These are phyloP conservation scores for Pholiota molesta DNA, from an alignment of 768 basidiomycete genomes.

Conservation along the genomic window DNA sequence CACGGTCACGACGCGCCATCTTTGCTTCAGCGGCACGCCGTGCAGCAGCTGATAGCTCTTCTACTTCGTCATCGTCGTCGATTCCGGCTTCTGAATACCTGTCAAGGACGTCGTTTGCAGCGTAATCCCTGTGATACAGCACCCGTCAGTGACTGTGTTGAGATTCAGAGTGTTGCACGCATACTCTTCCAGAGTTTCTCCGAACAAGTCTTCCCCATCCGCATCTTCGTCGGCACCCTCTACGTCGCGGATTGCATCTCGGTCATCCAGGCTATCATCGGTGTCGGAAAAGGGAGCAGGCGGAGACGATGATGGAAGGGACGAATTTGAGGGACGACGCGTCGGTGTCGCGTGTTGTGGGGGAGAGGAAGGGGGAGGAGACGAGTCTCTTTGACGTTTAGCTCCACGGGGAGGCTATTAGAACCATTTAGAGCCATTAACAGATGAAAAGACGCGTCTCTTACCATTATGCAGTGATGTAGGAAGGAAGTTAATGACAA, in stretches of 20 bases:
- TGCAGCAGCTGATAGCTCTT: conserved; percentile 65
- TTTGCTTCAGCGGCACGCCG: conserved; percentile 83
- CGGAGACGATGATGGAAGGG: conserved; percentile 85
- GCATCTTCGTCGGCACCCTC: conserved; percentile 76
- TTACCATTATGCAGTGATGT: conserved; percentile 39
- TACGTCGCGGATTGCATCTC: conserved; percentile 63
- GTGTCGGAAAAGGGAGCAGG: conserved; percentile 86
- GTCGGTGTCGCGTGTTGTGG: conserved; percentile 41
- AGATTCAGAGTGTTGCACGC: conserved; percentile 22
- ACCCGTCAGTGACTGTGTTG: conserved; percentile 15
- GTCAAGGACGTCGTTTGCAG: conserved; percentile 80
- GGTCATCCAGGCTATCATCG: conserved; percentile 77
- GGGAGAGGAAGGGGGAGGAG: conserved; percentile 54
- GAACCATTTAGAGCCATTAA: conserved; percentile 12
- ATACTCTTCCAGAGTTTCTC: conserved; percentile 74
- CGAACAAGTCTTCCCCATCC: conserved; percentile 95
- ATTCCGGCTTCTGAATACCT: conserved; percentile 86
- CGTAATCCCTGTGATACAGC: conserved; percentile 70
- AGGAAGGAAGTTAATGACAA: conserved; percentile 23
- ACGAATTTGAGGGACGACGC: conserved; percentile 56
- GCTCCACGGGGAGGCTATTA: conserved; percentile 47
- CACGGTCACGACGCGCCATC: conserved; percentile 88
- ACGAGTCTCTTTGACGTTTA: conserved; percentile 67
- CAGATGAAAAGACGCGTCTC: conserved; percentile 21
- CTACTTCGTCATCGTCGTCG: conserved; percentile 74